A percentile compares a stretch with the other conserved stretches of the same genome.
phyloP scores from a whole-genome alignment of 208 protist genomes.

The Herpetomonas muscarum region DNA sequence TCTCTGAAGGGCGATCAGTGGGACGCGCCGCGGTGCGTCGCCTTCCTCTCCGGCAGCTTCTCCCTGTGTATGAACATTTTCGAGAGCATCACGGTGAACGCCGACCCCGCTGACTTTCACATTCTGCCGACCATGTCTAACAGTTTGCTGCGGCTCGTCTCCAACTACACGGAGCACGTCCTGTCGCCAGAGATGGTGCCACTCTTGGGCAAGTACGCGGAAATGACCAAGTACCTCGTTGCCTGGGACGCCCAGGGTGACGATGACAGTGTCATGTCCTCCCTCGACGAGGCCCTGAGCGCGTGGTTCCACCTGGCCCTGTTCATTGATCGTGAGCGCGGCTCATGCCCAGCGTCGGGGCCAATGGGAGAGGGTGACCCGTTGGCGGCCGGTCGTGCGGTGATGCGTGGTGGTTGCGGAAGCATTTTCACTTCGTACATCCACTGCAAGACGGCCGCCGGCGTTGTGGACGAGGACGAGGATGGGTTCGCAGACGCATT shows the following conservation, averaged over 20 bases:
- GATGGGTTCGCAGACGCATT: constrained; percentile 59
- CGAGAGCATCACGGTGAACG: constrained; percentile 15
- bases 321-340: neutral
- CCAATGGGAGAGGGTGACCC: no score
- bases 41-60: constrained; percentile 23
- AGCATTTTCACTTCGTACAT: constrained; percentile 31
- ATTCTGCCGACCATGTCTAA: constrained; percentile 31
- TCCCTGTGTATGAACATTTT: constrained; percentile 32
- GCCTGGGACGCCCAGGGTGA: constrained; percentile 30
- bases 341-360: no score
- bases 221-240: constrained; percentile 34
- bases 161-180: constrained; percentile 33
- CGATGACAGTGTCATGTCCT: constrained; percentile 60
- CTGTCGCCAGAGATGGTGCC: constrained; percentile 11
- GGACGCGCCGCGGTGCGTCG: constrained; percentile 12
- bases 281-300: constrained; percentile 63
- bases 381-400: constrained; percentile 13
- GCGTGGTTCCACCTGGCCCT: constrained; percentile 28
- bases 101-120: constrained; percentile 13
- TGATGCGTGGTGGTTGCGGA: constrained; percentile 20
- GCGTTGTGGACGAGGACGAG: constrained; percentile 36
- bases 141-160: constrained; percentile 31
- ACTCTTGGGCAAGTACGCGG: constrained; percentile 19
- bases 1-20: constrained; percentile 29
- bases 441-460: constrained; percentile 13